Conservation (phyloP, 805 yeast species). For the Lipomyces sp. region DNA sequence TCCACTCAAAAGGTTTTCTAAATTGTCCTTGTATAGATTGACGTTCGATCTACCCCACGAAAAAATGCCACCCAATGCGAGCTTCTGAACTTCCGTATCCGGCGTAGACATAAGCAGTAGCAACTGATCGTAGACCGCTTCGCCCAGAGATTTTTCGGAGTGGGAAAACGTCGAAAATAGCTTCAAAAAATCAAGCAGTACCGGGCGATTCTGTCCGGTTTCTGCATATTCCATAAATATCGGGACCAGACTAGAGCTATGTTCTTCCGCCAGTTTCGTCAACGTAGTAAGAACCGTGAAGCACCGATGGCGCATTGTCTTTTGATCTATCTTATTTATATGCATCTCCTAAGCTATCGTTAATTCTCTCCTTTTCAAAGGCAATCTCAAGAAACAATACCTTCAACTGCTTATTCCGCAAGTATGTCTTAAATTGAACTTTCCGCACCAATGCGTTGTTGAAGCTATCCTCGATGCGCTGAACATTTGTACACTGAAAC, state of each 20-base stretch:
- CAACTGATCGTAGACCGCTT: slow-evolving; percentile 49
- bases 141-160: slow-evolving; percentile 52
- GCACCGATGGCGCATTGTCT: slow-evolving; percentile 11
- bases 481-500: slow-evolving; percentile 16
- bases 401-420: slow-evolving; percentile 2
- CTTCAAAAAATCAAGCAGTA: slow-evolving; percentile 47
- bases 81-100: slow-evolving; percentile 59
- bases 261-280: slow-evolving; percentile 68
- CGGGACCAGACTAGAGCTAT: slow-evolving; percentile 57
- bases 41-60: slow-evolving; percentile 59
- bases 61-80: slow-evolving; percentile 67
- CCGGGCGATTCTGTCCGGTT: slow-evolving; percentile 6
- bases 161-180: slow-evolving; percentile 63
- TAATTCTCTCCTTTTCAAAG: no score
- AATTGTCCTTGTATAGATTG: slow-evolving; percentile 66
- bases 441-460: neutral
- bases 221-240: slow-evolving; percentile 44
- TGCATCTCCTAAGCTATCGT: slow-evolving; percentile 1
- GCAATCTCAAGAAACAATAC: neutral
- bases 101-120: slow-evolving; percentile 60
- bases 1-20: slow-evolving; percentile 75
- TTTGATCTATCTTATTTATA: slow-evolving; percentile 1
- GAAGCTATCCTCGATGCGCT: slow-evolving; percentile 5
- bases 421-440: neutral
- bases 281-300: slow-evolving; percentile 54